Conservation (phyloP, 2,329 filamentous ascomycete species). For the Xylariaceae sp. region DNA sequence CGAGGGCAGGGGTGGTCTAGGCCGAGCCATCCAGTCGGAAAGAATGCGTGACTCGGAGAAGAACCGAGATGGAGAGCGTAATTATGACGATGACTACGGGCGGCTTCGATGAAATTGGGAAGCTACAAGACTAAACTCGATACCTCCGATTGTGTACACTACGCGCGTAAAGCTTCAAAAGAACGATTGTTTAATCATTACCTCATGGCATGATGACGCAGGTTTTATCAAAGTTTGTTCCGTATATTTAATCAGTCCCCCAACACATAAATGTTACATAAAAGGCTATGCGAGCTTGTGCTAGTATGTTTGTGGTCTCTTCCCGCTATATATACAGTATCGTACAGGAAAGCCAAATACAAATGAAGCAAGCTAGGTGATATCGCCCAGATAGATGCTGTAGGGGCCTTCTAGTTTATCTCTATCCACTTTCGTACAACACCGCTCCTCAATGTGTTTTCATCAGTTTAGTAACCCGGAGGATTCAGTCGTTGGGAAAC, state of each 20-base stretch:
- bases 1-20: conserved; percentile 88
- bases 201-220: not conserved
- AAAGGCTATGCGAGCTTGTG: conserved; percentile 6
- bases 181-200: not conserved
- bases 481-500: conserved; percentile 94
- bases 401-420: not conserved
- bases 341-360: conserved; percentile 18
- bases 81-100: conserved; percentile 63
- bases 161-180: not conserved
- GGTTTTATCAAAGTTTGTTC: conserved; percentile 4
- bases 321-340: conserved; percentile 22
- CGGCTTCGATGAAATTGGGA: conserved; percentile 54
- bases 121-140: conserved; percentile 6
- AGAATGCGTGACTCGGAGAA: conserved; percentile 50
- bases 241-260: not conserved
- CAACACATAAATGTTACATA: not conserved
- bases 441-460: not conserved
- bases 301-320: not conserved
- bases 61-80: conserved; percentile 39
- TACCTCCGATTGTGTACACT: conserved; percentile 31
- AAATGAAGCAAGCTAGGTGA: conserved; percentile 1
- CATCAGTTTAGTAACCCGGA: conserved; percentile 75
- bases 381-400: not conserved
- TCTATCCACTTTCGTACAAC: not conserved
- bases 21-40: conserved; percentile 71